Percentiles rank a stretch among this genome's conserved stretches.
Evolutionary conservation across 2,329 filamentous ascomycete genomes (phyloP).

Genomic region (Penicillium brevicompactum): DNA sequence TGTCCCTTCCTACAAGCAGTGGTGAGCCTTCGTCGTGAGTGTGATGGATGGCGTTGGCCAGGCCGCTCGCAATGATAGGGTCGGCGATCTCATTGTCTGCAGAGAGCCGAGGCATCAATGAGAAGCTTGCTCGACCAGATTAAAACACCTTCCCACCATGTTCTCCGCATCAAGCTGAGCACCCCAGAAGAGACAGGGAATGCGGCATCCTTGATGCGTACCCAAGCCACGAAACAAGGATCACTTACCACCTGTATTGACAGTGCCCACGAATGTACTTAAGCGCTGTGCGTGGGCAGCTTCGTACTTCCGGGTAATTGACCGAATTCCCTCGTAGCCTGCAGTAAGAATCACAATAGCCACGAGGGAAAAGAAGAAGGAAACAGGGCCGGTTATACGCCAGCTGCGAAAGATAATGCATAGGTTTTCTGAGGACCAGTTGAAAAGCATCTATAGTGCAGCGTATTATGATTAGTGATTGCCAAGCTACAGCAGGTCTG

Average conservation of each 20-base stretch:
- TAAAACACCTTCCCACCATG: slow-evolving; percentile 13
- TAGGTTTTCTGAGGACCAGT: slow-evolving; percentile 88
- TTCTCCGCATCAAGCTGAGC: neutral
- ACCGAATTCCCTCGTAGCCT: slow-evolving; percentile 89
- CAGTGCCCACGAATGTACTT: slow-evolving; percentile 47
- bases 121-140: slow-evolving; percentile 27
- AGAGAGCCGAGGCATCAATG: slow-evolving; percentile 29
- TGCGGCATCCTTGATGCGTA: neutral
- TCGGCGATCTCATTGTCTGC: slow-evolving; percentile 40
- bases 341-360: slow-evolving; percentile 80
- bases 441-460: slow-evolving; percentile 84
- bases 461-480: neutral
- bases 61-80: slow-evolving; percentile 29
- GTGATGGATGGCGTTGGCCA: slow-evolving; percentile 19
- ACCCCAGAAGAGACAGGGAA: neutral
- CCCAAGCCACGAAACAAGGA: slow-evolving; percentile 5
- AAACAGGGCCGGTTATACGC: slow-evolving; percentile 75
- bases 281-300: slow-evolving; percentile 51
- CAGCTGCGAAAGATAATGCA: slow-evolving; percentile 95
- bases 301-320: slow-evolving; percentile 77
- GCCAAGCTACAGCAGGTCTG: neutral
- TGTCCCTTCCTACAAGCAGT: slow-evolving; percentile 72
- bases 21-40: slow-evolving; percentile 64
- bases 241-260: slow-evolving; percentile 35
- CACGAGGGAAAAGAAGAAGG: slow-evolving; percentile 79